These are phyloP conservation scores for Auriscalpium vulgare DNA, from an alignment of 768 basidiomycete genomes.

Conservation along the genomic window DNA sequence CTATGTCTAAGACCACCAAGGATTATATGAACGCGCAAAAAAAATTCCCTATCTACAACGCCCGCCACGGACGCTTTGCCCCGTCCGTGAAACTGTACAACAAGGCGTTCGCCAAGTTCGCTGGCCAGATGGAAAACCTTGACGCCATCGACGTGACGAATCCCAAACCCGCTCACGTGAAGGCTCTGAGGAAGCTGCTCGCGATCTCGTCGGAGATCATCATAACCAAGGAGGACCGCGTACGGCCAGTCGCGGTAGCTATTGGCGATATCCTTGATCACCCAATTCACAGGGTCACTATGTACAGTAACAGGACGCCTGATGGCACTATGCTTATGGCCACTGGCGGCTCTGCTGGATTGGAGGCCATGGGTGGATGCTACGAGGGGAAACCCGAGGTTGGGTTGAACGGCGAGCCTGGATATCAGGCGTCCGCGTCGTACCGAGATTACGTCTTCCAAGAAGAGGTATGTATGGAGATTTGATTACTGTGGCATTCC, in stretches of 20 bases:
- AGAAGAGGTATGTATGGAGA: neutral
- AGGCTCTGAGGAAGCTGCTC: neutral
- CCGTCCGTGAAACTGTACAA: neutral
- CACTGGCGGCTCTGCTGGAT: neutral
- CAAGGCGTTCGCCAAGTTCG: neutral
- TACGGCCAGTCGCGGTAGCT: neutral
- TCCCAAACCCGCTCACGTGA: neutral
- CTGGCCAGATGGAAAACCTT: neutral
- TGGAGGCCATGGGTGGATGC: neutral
- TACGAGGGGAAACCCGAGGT: neutral
- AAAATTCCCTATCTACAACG: neutral
- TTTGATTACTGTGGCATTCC: neutral
- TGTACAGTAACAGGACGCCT: neutral
- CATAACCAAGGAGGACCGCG: neutral
- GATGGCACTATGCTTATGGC: neutral
- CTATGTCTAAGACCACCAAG: neutral
- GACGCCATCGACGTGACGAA: neutral
- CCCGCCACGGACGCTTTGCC: neutral
- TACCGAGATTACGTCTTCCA: neutral
- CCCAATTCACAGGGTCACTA: neutral
- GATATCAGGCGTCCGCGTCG: neutral
- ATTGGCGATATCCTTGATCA: neutral
- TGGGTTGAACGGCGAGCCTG: neutral
- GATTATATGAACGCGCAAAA: neutral
- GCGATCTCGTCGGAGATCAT: neutral